These are phyloP conservation scores for Coprinopsis strossmayeri DNA, from an alignment of 768 basidiomycete species.

Conservation along the genomic window DNA sequence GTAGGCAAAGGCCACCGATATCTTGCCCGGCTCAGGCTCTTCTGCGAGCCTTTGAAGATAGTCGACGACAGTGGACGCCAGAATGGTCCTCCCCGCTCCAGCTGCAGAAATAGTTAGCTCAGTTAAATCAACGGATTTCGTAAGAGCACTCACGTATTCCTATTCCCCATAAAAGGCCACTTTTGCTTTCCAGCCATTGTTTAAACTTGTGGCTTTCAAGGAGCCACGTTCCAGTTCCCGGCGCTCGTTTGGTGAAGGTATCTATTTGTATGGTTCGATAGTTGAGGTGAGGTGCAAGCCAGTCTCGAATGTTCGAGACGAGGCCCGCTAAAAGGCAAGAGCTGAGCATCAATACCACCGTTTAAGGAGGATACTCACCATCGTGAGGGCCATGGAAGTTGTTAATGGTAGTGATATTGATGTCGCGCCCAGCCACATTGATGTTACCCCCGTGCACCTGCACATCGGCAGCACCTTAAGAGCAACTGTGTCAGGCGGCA, in stretches of 20 bases:
- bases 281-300: no score
- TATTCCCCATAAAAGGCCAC: not conserved
- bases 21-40: not conserved
- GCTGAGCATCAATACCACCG: no score
- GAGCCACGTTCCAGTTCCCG: not conserved
- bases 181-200: not conserved
- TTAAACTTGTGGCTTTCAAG: not conserved
- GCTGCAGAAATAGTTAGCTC: not conserved
- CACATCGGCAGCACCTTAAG: no score
- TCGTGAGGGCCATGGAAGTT: no score
- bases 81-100: not conserved
- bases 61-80: not conserved
- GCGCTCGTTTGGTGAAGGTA: not conserved
- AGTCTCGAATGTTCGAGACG: no score
- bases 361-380: no score
- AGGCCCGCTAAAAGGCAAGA: no score
- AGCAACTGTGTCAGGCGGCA: no score
- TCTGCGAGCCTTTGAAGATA: not conserved
- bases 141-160: not conserved
- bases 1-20: not conserved
- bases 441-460: no score
- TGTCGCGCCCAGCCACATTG: no score
- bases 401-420: no score
- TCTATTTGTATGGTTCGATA: not conserved
- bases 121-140: no score